These are phyloP conservation scores for Xylaria sp. DNA, from an alignment of 2,329 filamentous ascomycete genomes.

Conservation along the genomic window DNA sequence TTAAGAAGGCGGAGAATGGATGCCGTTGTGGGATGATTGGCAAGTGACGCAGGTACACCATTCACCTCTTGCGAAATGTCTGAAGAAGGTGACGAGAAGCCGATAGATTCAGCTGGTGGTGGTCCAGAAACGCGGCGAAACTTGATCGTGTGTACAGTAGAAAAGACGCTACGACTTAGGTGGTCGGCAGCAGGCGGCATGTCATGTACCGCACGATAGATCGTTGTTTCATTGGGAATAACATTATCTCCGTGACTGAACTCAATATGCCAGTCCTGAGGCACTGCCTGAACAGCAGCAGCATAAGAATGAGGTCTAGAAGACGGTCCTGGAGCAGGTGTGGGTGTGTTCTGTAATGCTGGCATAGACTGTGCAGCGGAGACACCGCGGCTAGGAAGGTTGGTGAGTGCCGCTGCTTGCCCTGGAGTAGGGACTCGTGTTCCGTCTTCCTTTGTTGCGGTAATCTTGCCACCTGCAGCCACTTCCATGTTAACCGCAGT, in stretches of 20 bases:
- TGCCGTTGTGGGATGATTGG: slow-evolving; percentile 76
- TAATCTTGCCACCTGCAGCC: slow-evolving; percentile 78
- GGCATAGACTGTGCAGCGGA: slow-evolving; percentile 36
- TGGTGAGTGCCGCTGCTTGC: slow-evolving; percentile 41
- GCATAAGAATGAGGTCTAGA: slow-evolving; percentile 74
- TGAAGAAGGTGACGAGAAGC: slow-evolving; percentile 47
- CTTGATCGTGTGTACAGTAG: slow-evolving; percentile 81
- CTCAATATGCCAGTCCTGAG: slow-evolving; percentile 96
- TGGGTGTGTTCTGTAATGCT: slow-evolving; percentile 36
- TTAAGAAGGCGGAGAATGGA: slow-evolving; percentile 84
- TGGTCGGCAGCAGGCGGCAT: slow-evolving; percentile 53
- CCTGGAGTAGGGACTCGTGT: slow-evolving; percentile 79
- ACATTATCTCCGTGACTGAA: slow-evolving; percentile 82
- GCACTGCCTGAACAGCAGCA: slow-evolving; percentile 70
- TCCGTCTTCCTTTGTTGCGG: slow-evolving; percentile 86
- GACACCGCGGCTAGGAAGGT: slow-evolving; percentile 36
- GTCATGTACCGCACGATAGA: slow-evolving; percentile 88
- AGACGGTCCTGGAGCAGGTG: slow-evolving; percentile 44
- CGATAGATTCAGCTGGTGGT: slow-evolving; percentile 65
- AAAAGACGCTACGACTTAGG: slow-evolving; percentile 76
- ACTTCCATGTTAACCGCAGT: slow-evolving; percentile 90
- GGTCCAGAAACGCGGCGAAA: slow-evolving; percentile 83
- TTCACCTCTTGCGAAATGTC: slow-evolving; percentile 48
- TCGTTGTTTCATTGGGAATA: slow-evolving; percentile 86
- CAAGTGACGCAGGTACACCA: slow-evolving; percentile 69